phyloP scores from a whole-genome alignment of 2,329 filamentous ascomycete species.

The Shiraia bambusicola region DNA sequence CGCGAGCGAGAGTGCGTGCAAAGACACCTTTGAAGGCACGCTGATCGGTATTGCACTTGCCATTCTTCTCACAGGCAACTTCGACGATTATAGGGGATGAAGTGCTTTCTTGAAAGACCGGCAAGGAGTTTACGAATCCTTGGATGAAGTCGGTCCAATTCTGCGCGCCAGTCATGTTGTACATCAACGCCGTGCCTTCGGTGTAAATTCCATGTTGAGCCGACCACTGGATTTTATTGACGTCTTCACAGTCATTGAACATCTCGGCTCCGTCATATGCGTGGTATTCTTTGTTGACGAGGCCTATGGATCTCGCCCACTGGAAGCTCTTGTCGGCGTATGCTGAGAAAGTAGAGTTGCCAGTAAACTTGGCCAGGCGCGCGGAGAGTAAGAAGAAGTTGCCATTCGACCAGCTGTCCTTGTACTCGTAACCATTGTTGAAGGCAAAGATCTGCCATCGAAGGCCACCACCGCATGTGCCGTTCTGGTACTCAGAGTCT shows the following conservation, averaged over 20 bases:
- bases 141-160: slow-evolving; percentile 24
- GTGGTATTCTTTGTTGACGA: slow-evolving; percentile 51
- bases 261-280: slow-evolving; percentile 53
- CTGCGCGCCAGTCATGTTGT: slow-evolving; percentile 42
- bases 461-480: slow-evolving; percentile 65
- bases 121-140: slow-evolving; percentile 34
- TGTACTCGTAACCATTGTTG: slow-evolving; percentile 77
- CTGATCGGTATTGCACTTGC: slow-evolving; percentile 64
- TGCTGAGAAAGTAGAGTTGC: slow-evolving; percentile 54
- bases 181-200: slow-evolving; percentile 55
- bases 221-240: slow-evolving; percentile 54
- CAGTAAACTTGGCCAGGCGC: slow-evolving; percentile 67
- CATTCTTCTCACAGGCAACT: slow-evolving; percentile 61
- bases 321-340: slow-evolving; percentile 68
- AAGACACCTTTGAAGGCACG: slow-evolving; percentile 61
- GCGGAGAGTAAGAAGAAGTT: slow-evolving; percentile 78
- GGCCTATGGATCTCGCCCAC: slow-evolving; percentile 49
- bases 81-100: slow-evolving; percentile 63
- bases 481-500: slow-evolving; percentile 52
- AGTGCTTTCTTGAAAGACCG: slow-evolving; percentile 40
- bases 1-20: slow-evolving; percentile 24
- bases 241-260: slow-evolving; percentile 49
- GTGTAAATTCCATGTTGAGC: slow-evolving; percentile 53
- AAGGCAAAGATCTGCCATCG: slow-evolving; percentile 73
- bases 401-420: slow-evolving; percentile 73